Base-by-base conservation (phyloP, 2,329 filamentous ascomycete genomes). In the Exophiala spinifera region DNA sequence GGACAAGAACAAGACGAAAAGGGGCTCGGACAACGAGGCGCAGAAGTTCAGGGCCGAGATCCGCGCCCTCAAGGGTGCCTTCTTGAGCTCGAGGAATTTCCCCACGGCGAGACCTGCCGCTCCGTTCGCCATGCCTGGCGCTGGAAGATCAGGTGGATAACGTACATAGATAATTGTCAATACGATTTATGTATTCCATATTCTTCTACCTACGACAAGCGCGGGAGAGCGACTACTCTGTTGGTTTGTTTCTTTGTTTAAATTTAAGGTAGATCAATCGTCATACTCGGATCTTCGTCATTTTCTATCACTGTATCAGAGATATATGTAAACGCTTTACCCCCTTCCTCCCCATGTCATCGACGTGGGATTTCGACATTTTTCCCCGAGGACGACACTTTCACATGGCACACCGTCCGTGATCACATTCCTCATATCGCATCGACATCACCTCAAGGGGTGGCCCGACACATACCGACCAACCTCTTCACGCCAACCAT, bases 401-500 rank as follows among this genome's bases (percentile, higher is more conserved):
- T n/a, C n/a, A n/a, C n/a, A n/a, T n/a, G n/a, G n/a, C 2, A 3
- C 14, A 45, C 10, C 37, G 20, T 40, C 15, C 17, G 13, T 20
- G 39, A 14, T 42, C 8, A n/a, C 39, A 19, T 10, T 42, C 43
- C 19, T 25, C 19, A 19, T 4, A 11, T 25, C 23, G 15, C 23
- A 25, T 4, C 8, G 4, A 13, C 23, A 20, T 17, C n/a, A 17
- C 23, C 37, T 69, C 65, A 85, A 56, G 86, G 82, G 7, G 87
- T 89, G 31, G 83, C 86, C 72, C 85, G 86, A 75, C 87, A 89
- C 87, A 91, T 90, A 70, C 83, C 85, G 64, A 90, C 83, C 66
- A 91, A 75, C 61, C 87, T 80, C 73, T 90, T 91, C 42, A 91
- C 82, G 66, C 87, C 87, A 63, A 87, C 88, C 87, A 92, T 91